These are phyloP conservation scores for Graphiopsis chlorocephala DNA, from an alignment of 2,329 filamentous ascomycete species.

Conservation along the genomic window DNA sequence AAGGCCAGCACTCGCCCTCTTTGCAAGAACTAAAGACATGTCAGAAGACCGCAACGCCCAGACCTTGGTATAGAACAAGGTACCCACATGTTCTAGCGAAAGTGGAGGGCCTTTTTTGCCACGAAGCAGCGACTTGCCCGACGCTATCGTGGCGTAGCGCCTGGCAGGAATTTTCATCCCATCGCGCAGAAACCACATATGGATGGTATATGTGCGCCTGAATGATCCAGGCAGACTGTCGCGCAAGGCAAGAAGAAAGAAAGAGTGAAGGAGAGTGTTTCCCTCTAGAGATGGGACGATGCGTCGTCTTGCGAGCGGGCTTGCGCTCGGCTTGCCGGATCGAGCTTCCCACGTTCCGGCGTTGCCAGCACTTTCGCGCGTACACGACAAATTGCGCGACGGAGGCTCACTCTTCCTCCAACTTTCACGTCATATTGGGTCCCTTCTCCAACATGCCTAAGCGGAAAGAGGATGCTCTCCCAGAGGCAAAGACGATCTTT, in stretches of 20 bases:
- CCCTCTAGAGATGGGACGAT: neutral
- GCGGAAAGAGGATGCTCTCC: neutral
- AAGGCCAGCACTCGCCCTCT: conserved; percentile 45
- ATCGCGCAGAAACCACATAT: conserved; percentile 16
- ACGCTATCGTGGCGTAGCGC: conserved; percentile 31
- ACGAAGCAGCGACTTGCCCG: conserved; percentile 29
- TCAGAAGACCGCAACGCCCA: conserved; percentile 2
- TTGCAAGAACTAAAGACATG: conserved; percentile 46
- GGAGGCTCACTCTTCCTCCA: neutral
- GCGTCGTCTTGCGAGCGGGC: neutral
- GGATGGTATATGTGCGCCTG: neutral
- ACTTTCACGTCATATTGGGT: neutral
- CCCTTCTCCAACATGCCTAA: neutral
- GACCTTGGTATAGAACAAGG: neutral
- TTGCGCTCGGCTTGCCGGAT: conserved; percentile 5
- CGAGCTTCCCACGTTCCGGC: neutral
- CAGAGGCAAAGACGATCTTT: neutral
- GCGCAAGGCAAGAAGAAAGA: neutral
- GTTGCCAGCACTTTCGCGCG: neutral
- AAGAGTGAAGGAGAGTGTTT: neutral
- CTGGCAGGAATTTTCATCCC: conserved; percentile 20
- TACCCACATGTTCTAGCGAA: conserved; percentile 36
- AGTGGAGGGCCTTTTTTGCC: conserved; percentile 34
- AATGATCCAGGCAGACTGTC: neutral
- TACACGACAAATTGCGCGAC: neutral